Evolutionary conservation across 768 basidiomycete species (phyloP).

Genomic region (Asterophora lycoperdoides): DNA sequence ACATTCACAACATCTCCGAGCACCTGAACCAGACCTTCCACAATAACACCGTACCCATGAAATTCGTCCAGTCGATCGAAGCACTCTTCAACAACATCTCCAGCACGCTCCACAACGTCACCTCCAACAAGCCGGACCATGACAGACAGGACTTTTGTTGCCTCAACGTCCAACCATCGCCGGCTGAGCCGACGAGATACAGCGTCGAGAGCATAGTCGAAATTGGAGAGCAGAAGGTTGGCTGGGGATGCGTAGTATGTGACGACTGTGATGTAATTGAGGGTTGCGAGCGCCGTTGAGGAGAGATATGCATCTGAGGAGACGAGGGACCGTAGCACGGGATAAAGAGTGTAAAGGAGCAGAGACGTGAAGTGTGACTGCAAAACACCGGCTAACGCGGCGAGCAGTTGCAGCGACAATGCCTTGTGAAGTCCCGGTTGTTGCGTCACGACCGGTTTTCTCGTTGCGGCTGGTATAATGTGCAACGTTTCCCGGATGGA

Average conservation of each 20-base stretch:
- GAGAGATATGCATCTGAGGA: constrained; percentile 67
- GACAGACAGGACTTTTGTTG: constrained; percentile 81
- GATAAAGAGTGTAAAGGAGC: constrained; percentile 79
- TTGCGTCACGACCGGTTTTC: constrained; percentile 22
- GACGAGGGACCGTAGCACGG: constrained; percentile 79
- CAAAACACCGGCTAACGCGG: constrained; percentile 67
- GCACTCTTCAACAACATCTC: constrained; percentile 95
- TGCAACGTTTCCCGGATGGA: constrained; percentile 56
- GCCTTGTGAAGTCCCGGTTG: constrained; percentile 69
- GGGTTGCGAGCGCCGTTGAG: constrained; percentile 68
- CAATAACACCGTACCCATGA: constrained; percentile 85
- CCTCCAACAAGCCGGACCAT: constrained; percentile 84
- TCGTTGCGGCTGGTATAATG: constrained; percentile 33
- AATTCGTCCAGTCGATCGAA: constrained; percentile 96
- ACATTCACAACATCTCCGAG: constrained; percentile 80
- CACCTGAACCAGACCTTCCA: constrained; percentile 85
- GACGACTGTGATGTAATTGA: constrained; percentile 65
- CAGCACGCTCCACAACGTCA: constrained; percentile 83
- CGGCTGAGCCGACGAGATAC: constrained; percentile 80
- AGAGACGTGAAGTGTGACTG: constrained; percentile 66
- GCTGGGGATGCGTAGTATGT: constrained; percentile 87
- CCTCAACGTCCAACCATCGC: constrained; percentile 80
- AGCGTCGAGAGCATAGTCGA: constrained; percentile 92
- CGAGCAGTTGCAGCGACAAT: constrained; percentile 70
- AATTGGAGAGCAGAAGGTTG: constrained; percentile 89